Evolutionary conservation across 148 eudicot genomes (phyloP), one percentile per base, ranked within the genome.

Genomic region (Chenopodium berlandieri): DNA sequence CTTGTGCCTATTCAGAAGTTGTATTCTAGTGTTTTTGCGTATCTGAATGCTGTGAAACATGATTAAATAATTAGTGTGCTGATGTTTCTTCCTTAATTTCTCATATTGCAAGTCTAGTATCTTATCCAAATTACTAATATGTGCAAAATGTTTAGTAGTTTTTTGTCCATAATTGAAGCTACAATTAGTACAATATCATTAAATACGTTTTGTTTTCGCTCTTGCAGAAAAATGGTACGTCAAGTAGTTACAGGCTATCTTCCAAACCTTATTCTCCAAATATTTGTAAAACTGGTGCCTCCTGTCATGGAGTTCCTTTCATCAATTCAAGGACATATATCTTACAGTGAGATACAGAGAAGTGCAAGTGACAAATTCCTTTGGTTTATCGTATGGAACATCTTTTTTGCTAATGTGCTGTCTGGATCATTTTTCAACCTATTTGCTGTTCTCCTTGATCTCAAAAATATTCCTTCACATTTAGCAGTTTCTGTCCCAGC

Each of bases 301-400:
- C 96, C 94, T 80, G 76, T 94, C 70, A 92, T 94, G 98, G 73
- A 71, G 86, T 84, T 90, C 80, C 84, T 94, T 65, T 90, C 98
- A 77, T 86, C 93, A 25, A 84, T 92, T 79, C 93, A 94, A 89
- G 98, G 98, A 37, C 81, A 83, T 77, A 82, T 91, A 78, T 90
- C 93, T 73, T 79, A 82, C 82, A 94, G 98, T 75, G 87, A 82
- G 75, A 94, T 91, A 56, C 91, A 89, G 75, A 94, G 83, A 86
- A 92, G 94, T 78, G 94, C 98, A n/a, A 91, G 91, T 75, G 67
- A 86, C 81, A 94, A 94, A 84, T 88, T 94, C 50, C 89, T 94
- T 20, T 89, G 88, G 94, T 92, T 94, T 80, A 77, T 87, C 17
- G 79, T 91, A 68, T 94, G 98, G 97, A 94, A 94, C 74, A 76